These are phyloP conservation scores for Xylariomycetidae sp. DNA, from an alignment of 2,329 filamentous ascomycete species.

Conservation along the genomic window DNA sequence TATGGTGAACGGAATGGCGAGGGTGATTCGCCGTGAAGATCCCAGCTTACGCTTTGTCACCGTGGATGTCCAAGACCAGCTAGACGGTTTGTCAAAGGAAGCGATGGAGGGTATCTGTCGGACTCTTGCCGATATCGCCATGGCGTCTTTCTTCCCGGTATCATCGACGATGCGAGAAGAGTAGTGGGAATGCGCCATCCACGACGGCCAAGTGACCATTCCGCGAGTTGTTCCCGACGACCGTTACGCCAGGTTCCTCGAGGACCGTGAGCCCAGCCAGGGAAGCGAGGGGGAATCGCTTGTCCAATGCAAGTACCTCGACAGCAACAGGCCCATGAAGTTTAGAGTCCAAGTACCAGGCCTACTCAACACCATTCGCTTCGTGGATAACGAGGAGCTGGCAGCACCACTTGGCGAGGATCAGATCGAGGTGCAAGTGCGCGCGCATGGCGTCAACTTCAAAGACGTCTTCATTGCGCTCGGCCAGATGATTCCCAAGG, in stretches of 20 bases:
- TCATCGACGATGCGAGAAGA: neutral
- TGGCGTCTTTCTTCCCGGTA: neutral
- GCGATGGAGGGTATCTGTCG: neutral
- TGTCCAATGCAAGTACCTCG: conserved; percentile 9
- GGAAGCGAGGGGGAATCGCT: conserved; percentile 7
- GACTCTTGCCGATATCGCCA: conserved; percentile 3
- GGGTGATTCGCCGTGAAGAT: conserved; percentile 12
- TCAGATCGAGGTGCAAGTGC: conserved; percentile 3
- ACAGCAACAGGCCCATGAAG: conserved; percentile 11
- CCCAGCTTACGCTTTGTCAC: conserved; percentile 5
- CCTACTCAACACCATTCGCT: conserved; percentile 1
- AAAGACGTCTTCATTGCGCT: conserved; percentile 3
- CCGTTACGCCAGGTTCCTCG: conserved; percentile 1
- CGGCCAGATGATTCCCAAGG: neutral
- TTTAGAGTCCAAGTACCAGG: neutral
- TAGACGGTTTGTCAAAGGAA: neutral
- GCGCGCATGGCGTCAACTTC: conserved; percentile 4
- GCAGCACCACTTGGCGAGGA: neutral
- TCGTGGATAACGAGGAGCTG: neutral
- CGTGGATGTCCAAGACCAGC: conserved; percentile 4
- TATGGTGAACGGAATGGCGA: conserved; percentile 10
- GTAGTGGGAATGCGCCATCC: conserved; percentile 5
- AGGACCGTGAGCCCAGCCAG: conserved; percentile 7
- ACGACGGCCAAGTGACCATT: conserved; percentile 2
- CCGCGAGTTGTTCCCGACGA: conserved; percentile 6